These are phyloP conservation scores for Haplosporangium sp. DNA, from an alignment of 371 early-diverging fungal species.

Conservation along the genomic window DNA sequence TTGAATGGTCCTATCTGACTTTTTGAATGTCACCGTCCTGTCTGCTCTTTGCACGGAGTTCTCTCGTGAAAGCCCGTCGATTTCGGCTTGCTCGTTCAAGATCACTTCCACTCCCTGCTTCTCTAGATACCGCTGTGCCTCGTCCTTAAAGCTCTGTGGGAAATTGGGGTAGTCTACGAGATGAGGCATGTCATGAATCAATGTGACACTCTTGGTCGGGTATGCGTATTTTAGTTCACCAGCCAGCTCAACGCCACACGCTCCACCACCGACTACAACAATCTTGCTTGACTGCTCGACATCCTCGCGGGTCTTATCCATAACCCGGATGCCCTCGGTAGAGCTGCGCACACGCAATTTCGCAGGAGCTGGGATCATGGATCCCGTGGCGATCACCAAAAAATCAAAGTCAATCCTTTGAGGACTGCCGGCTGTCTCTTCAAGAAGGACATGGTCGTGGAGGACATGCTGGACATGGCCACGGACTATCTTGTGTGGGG, in stretches of 20 bases:
- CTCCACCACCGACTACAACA: conserved; percentile 74
- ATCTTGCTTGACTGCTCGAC: conserved; percentile 66
- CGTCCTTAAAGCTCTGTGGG: conserved; percentile 61
- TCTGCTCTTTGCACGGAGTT: conserved; percentile 39
- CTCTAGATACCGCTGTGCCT: conserved; percentile 61
- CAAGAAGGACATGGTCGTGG: conserved; percentile 55
- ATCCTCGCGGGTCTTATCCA: conserved; percentile 55
- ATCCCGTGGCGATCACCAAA: conserved; percentile 78
- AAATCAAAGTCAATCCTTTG: conserved; percentile 71
- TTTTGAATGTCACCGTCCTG: conserved; percentile 56
- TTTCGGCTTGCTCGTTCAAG: conserved; percentile 66
- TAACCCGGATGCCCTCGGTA: conserved; percentile 40
- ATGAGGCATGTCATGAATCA: conserved; percentile 60
- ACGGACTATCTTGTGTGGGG: conserved; percentile 59
- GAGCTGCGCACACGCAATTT: conserved; percentile 41
- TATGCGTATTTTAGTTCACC: conserved; percentile 65
- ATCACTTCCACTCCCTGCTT: conserved; percentile 74
- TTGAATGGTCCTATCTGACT: conserved; percentile 54
- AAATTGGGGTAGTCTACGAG: conserved; percentile 57
- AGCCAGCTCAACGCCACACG: conserved; percentile 77
- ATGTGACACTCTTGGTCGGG: conserved; percentile 59
- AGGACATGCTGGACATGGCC: conserved; percentile 57
- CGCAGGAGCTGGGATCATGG: conserved; percentile 59
- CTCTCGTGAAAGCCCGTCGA: conserved; percentile 37
- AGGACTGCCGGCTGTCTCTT: not conserved